Percentiles rank a stretch among this genome's conserved stretches.
phyloP scores from a whole-genome alignment of 1,284 basidiomycete species.

The Naganishia sp. region DNA sequence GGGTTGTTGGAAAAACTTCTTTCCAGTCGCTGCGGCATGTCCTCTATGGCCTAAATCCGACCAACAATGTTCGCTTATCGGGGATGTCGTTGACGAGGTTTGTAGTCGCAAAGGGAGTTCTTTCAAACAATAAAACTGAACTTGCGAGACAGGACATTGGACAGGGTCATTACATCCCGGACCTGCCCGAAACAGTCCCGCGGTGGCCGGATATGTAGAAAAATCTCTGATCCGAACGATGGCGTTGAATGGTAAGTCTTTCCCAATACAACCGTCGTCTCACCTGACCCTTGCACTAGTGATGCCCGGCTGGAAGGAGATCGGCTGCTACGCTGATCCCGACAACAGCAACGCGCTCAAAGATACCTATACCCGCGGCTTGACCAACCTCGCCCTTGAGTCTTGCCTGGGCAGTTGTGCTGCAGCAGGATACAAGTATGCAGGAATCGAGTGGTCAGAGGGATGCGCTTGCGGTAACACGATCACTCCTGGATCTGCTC shows the following conservation, averaged over 20 bases:
- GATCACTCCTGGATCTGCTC: slow-evolving; percentile 34
- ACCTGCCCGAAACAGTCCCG: slow-evolving; percentile 31
- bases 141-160: slow-evolving; percentile 18
- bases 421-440: slow-evolving; percentile 40
- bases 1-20: background rate
- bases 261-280: background rate
- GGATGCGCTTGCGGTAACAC: slow-evolving; percentile 47
- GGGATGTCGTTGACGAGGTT: slow-evolving; percentile 21
- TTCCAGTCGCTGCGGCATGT: slow-evolving; percentile 13
- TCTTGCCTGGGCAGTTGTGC: slow-evolving; percentile 46
- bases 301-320: slow-evolving; percentile 18
- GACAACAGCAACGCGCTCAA: slow-evolving; percentile 21
- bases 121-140: background rate
- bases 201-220: slow-evolving; percentile 13
- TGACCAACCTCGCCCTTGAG: slow-evolving; percentile 42
- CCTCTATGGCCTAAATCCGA: slow-evolving; percentile 13
- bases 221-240: slow-evolving; percentile 4
- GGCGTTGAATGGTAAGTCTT: slow-evolving; percentile 4
- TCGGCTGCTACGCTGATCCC: slow-evolving; percentile 33
- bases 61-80: slow-evolving; percentile 15
- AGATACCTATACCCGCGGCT: slow-evolving; percentile 6
- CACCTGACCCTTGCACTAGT: background rate
- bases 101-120: background rate
- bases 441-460: slow-evolving; percentile 33
- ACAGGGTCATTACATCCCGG: slow-evolving; percentile 11